phyloP scores from a whole-genome alignment of 2,329 filamentous ascomycete species.

The Exophiala calicioides region DNA sequence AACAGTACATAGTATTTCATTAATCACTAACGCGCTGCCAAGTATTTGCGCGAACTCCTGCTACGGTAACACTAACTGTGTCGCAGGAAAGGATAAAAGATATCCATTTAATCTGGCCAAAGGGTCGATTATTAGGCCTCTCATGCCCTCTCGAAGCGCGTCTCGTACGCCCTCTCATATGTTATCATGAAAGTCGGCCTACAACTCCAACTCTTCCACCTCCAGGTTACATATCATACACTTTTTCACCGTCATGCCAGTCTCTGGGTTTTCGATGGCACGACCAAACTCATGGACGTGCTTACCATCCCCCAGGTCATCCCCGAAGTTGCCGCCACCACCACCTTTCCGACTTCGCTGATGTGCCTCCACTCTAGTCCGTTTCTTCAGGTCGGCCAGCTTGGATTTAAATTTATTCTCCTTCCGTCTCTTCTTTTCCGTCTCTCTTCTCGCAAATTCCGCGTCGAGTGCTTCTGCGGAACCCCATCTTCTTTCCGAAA shows the following conservation, averaged over 20 bases:
- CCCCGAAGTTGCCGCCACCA: constrained; percentile 66
- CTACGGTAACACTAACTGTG: too few species aligned
- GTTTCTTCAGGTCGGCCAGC: constrained; percentile 85
- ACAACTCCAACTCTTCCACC: constrained; percentile 66
- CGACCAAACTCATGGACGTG: constrained; percentile 88
- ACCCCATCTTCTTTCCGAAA: constrained; percentile 83
- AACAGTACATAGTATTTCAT: too few species aligned
- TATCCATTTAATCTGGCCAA: too few species aligned
- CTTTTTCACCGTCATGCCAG: constrained; percentile 66
- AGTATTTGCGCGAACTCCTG: too few species aligned
- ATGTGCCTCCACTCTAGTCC: constrained; percentile 88
- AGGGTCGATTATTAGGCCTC: too few species aligned
- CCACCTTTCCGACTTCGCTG: constrained; percentile 64
- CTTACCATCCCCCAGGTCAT: constrained; percentile 66
- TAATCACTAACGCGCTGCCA: too few species aligned
- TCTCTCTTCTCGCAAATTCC: constrained; percentile 79
- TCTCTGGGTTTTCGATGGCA: constrained; percentile 59
- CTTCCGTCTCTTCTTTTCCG: constrained; percentile 79
- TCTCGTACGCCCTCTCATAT: too few species aligned
- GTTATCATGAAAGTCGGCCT: constrained; percentile 11
- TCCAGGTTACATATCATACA: constrained; percentile 68
- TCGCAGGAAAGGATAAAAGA: too few species aligned
- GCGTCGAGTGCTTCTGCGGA: constrained; percentile 80
- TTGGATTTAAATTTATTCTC: constrained; percentile 91
- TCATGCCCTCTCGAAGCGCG: too few species aligned